Evolutionary conservation across 2,329 filamentous ascomycete genomes (phyloP).

Genomic region (Ascochyta clinopodiicola): DNA sequence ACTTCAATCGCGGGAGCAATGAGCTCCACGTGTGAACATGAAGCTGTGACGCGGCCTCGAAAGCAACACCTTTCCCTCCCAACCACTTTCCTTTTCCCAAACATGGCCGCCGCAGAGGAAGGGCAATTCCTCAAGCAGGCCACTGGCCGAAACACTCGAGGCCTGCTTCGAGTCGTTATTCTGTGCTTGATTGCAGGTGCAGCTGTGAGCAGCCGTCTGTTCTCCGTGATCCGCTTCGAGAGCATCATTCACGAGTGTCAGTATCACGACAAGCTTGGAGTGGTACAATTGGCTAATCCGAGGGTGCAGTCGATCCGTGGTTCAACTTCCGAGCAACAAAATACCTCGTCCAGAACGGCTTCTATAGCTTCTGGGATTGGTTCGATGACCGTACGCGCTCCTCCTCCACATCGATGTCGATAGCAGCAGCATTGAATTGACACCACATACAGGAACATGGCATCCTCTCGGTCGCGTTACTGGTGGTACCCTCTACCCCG

Average conservation of each 20-base stretch:
- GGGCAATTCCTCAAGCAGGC: constrained; percentile 73
- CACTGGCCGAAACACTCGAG: constrained; percentile 80
- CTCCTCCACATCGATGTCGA: constrained; percentile 15
- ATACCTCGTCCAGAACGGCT: constrained; percentile 94
- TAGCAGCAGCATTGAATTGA: constrained; percentile 22
- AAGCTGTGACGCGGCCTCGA: constrained; percentile 45
- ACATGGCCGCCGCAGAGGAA: constrained; percentile 50
- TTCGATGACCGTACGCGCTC: constrained; percentile 84
- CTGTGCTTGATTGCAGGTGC: constrained; percentile 89
- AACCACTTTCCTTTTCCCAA: constrained; percentile 30
- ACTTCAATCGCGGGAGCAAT: constrained; percentile 16
- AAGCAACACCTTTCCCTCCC: constrained; percentile 37
- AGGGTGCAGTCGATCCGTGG: constrained; percentile 87
- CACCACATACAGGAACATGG: constrained; percentile 75
- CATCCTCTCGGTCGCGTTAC: constrained; percentile 98
- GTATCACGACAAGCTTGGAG: constrained; percentile 52
- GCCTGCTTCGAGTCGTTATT: constrained; percentile 87
- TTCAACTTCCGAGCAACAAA: constrained; percentile 99
- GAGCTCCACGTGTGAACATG: constrained; percentile 27
- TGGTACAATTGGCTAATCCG: constrained; percentile 34
- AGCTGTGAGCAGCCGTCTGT: constrained; percentile 89
- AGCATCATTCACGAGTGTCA: constrained; percentile 99
- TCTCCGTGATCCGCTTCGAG: constrained; percentile 98
- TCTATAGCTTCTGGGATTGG: constrained; percentile 99
- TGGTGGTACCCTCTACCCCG: constrained; percentile 97